Evolutionary conservation across 2,329 filamentous ascomycete genomes (phyloP).

Genomic region (Cytospora schulzeri): DNA sequence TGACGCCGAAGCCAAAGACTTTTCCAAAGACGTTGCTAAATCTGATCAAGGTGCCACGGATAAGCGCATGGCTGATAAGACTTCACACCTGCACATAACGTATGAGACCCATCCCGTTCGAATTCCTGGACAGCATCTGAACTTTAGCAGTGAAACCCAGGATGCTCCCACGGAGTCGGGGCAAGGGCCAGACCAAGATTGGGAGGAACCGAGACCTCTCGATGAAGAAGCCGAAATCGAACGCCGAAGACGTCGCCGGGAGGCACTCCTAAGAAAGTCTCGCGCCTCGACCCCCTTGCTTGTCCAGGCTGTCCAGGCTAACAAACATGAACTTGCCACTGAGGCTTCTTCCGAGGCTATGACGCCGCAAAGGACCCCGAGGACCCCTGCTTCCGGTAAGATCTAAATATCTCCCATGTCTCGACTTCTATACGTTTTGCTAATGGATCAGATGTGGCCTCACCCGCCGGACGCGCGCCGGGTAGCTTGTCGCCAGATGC

Average conservation of each 20-base stretch:
- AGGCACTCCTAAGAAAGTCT: conserved; percentile 83
- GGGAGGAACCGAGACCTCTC: conserved; percentile 60
- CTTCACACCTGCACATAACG: conserved; percentile 40
- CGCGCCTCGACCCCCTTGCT: conserved; percentile 73
- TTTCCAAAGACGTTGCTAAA: conserved; percentile 69
- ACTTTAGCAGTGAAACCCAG: conserved; percentile 15
- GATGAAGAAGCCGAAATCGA: conserved; percentile 85
- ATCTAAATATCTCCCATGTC: neutral
- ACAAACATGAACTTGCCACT: conserved; percentile 59
- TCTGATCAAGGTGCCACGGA: conserved; percentile 61
- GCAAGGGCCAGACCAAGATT: conserved; percentile 40
- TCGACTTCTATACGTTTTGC: neutral
- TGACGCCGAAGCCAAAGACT: conserved; percentile 59
- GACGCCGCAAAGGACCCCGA: conserved; percentile 42
- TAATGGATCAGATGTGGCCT: conserved; percentile 30
- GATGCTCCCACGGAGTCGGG: conserved; percentile 15
- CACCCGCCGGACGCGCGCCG: conserved; percentile 42
- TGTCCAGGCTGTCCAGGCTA: conserved; percentile 71
- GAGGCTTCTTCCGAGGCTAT: conserved; percentile 50
- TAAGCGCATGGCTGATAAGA: conserved; percentile 40
- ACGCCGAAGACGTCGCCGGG: conserved; percentile 79
- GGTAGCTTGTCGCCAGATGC: conserved; percentile 58
- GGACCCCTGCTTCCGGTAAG: conserved; percentile 54
- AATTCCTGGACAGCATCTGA: conserved; percentile 2
- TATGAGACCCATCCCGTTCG: conserved; percentile 31